Evolutionary conservation across 495 filamentous ascomycete genomes (phyloP), one percentile per base, ranked within the genome.

Genomic region (Xylona heveae): DNA sequence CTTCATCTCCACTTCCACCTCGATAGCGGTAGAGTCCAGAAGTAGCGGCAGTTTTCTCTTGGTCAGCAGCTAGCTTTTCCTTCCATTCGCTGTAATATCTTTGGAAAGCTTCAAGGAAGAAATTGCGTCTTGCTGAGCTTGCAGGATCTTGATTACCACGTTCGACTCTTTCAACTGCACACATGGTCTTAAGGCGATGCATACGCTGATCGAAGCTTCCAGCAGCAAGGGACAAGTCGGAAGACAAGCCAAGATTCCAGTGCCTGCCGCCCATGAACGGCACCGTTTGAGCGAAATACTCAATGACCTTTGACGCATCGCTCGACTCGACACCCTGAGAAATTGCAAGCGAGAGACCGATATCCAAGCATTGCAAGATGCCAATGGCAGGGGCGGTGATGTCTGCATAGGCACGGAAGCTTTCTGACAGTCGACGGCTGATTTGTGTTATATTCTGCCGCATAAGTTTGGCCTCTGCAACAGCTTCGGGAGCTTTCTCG

Each of bases 341-440:
- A 19, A 42, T 58, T 23, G 60, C 58, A 19, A 92, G 50, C 10
- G 64, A 74, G 19, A 91, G 45, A 8, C 83, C 81, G 35, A 85
- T 47, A 38, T 76, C 74, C 7, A 99, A 58, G 34, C 79, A 74
- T 33, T 77, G 68, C 6, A 95, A 61, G 41, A 94, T 82, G 28
- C 74, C 78, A 36, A 84, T 59, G 24, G 81, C 55, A 2, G 84
- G 84, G 29, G 61, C 59, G 0, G 74, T 75, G 30, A 95, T 60
- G 49, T 99, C 88, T 34, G 78, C 75, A 41, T 92, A 95, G 20
- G 66, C 68, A 25, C 67, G 62, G 46, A 78, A 84, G 14, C 68
- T 58, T 1, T 62, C 52, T 1, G 55, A 61, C 17, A 97, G 58
- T 24, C 84, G 64, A 14, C 48, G 47, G 23, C 71, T 65, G 6